A percentile compares a stretch with the other conserved stretches of the same genome.
Evolutionary conservation across 768 basidiomycete genomes (phyloP).

Genomic region (Termitomyces sp.): DNA sequence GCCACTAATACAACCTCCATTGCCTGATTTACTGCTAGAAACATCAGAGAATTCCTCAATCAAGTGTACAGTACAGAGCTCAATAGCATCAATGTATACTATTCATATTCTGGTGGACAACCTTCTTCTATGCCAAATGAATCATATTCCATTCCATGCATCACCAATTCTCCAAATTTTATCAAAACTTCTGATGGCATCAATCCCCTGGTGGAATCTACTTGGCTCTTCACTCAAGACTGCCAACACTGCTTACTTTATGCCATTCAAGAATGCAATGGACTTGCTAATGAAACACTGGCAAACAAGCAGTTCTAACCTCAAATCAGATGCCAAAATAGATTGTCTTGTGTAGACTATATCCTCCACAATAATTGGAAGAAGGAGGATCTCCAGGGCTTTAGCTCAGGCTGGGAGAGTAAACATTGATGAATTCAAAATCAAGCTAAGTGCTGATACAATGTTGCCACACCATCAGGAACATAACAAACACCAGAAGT

Average conservation of each 20-base stretch:
- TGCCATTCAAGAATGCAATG: conserved; percentile 18
- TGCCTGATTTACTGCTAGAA: neutral
- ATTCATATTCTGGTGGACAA: neutral
- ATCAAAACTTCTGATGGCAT: neutral
- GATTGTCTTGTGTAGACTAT: conserved; percentile 15
- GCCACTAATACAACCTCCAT: neutral
- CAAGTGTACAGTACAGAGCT: neutral
- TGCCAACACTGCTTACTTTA: neutral
- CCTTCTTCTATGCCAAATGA: conserved; percentile 6
- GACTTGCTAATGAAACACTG: conserved; percentile 17
- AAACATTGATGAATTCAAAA: no score
- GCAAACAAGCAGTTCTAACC: conserved; percentile 12
- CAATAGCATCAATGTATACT: conserved; percentile 1
- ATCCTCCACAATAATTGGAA: neutral
- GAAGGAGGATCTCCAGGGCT: no score
- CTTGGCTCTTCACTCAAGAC: neutral
- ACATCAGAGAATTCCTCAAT: no score
- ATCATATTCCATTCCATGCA: neutral
- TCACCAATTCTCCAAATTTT: neutral
- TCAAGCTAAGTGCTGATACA: no score
- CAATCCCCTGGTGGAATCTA: neutral
- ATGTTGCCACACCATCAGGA: no score
- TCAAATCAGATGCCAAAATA: conserved; percentile 18
- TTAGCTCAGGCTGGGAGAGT: no score
- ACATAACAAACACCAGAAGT: no score